Evolutionary conservation across 805 yeast species (phyloP), one percentile per base, ranked within the genome.

Genomic region (Hanseniaspora vineae): DNA sequence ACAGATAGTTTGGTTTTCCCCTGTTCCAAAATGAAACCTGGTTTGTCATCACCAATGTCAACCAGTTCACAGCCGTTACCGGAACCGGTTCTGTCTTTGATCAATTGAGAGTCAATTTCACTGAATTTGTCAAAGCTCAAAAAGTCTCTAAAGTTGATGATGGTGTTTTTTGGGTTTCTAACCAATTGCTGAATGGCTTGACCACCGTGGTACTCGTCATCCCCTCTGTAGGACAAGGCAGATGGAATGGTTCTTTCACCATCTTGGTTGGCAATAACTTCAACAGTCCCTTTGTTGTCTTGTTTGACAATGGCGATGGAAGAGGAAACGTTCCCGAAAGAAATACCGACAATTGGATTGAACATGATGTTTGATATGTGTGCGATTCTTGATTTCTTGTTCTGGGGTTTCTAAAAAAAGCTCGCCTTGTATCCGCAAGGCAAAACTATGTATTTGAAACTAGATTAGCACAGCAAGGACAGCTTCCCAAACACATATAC

Each of bases 171-270:
- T 51, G 97, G 80, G 74, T 88, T 86, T 77, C 98, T 84, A 53
- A 92, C 73, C 59, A 90, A 70, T 71, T 92, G 97, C 49, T 88
- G 89, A 58, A 81, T 70, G 50, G 97, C 98, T 72, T 92, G 97
- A 50, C 87, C 83, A 51, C 98, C 98, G 64, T 92, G 97, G 70
- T 86, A 92, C 71, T 92, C 97, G 65, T 92, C 97, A 49, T 76
- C 82, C 51, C 94, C 96, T 50, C 88, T 88, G 65, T 89, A 92
- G 17, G 97, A 80, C 52, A 92, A 75, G 50, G 84, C 84, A 31
- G 97, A 84, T 52, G 97, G 95, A 64, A 92, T 92, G 51, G 90
- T 77, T 72, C 97, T 86, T 70, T 92, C 97, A 67, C 98, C 98
- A 63, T 92, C 98, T 56, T 94, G 96, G 78, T 92, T 90, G 56